Percentiles rank a stretch among this genome's conserved stretches.
Conservation (phyloP, 2,329 filamentous ascomycete species). For the Verticillium isaacii region DNA sequence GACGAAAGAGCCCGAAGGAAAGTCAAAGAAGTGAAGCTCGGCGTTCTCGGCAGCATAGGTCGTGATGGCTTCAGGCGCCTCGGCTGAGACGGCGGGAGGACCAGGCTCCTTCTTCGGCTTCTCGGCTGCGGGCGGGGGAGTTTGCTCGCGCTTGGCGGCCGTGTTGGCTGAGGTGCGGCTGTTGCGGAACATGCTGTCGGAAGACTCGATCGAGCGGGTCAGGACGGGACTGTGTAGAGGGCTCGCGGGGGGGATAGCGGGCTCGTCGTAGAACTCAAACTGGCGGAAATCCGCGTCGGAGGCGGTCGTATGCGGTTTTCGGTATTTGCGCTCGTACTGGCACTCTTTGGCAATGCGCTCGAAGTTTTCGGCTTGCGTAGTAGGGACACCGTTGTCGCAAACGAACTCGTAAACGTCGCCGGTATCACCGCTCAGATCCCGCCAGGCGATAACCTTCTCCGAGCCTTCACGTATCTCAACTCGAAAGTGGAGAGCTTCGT, state of each 20-base stretch:
- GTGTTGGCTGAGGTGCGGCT: conserved; percentile 36
- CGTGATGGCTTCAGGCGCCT: conserved; percentile 65
- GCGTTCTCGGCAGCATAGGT: conserved; percentile 70
- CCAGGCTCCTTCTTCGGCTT: conserved; percentile 26
- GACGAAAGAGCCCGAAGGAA: conserved; percentile 79
- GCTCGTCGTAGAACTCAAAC: conserved; percentile 70
- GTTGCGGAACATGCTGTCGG: conserved; percentile 47
- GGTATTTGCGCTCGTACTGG: conserved; percentile 96
- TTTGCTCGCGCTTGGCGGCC: conserved; percentile 35
- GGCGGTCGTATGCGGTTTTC: conserved; percentile 72
- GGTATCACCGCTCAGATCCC: conserved; percentile 86
- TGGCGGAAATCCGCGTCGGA: conserved; percentile 75
- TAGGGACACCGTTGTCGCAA: conserved; percentile 70
- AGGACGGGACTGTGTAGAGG: conserved; percentile 56
- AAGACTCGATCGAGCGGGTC: conserved; percentile 49
- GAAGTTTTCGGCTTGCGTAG: conserved; percentile 73
- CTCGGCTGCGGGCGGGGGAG: conserved; percentile 21
- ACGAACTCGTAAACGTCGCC: conserved; percentile 98
- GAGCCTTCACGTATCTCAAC: conserved; percentile 75
- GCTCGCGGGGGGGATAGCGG: conserved; percentile 60
- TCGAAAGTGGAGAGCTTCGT: conserved; percentile 83
- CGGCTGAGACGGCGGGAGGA: conserved; percentile 49
- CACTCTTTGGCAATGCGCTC: conserved; percentile 82
- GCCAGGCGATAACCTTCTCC: conserved; percentile 88
- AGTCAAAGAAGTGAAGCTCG: conserved; percentile 92